Base-by-base conservation (phyloP, 805 yeast genomes). In the Ogataea siamensis region DNA sequence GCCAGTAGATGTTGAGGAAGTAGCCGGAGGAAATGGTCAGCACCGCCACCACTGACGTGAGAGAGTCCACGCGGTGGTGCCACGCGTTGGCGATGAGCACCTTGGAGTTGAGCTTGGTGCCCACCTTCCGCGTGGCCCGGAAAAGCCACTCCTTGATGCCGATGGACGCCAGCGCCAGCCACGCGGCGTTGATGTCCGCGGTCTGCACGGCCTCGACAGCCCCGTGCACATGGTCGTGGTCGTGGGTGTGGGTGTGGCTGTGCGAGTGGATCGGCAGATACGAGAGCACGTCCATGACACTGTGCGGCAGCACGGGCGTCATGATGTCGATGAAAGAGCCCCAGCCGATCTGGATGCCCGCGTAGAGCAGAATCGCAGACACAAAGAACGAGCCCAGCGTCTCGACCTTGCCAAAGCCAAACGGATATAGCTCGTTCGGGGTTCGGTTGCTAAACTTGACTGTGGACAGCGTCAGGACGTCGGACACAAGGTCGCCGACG, bases 81-180 rank as follows among this genome's bases (percentile, higher is more conserved):
- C 99, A 93, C 3, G 99, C 99, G 57, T 93, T 93, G 4, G 99
- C 99, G 34, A 87, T 79, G 32, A 93, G 70, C 3, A 93, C 98
- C 46, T 87, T 87, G 0, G 96, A 87, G 55, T 86, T 84, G 19
- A 87, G 74, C 44, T 74, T 68, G 33, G 70, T 68, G 1, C 97
- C 99, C 15, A 93, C 78, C 44, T 78, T 77, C 63, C 81, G 73
- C 0, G 99, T 93, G 9, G 87, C 84, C 42, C 78, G 78, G 63
- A 78, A 93, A 28, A 93, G 76, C 75, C 95, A 77, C 61, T 93
- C 99, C 57, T 93, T 93, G 27, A 88, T 74, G 3, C 72, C 76
- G 43, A 93, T 87, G 1, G 96, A 87, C 1, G 80, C 96, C 40
- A 83, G 79, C 0, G 99, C 99, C 30, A 93, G 72, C 95, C 96